Evolutionary conservation across 352 stramenopile genomes (phyloP), one percentile per base, ranked within the genome.

Genomic region (Phytophthora pistaciae): DNA sequence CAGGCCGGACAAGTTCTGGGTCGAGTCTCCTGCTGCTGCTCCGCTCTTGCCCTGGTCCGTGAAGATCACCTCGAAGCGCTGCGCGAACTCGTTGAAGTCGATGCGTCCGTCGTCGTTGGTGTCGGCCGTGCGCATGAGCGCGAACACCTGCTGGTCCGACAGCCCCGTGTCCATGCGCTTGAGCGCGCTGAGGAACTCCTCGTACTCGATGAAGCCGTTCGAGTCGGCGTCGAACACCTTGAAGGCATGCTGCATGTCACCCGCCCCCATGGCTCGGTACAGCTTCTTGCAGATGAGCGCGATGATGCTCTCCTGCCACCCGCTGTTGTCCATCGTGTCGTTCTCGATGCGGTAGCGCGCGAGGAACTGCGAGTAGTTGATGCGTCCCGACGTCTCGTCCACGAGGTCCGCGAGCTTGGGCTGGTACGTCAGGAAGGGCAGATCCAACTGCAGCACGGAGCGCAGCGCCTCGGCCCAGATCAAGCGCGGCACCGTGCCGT

Each of bases 321-420:
- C 90, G 7, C 73, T 94, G 56, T 86, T 87, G 66, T 97, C 92
- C 63, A 95, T 85, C 1, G 84, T 57, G 13, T 93, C 87, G 56
- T 98, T 97, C 55, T 97, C 88, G 56, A 98, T 98, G 27, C 91
- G 91, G 71, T 98, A 98, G 8, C 94, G 90, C 58, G 95, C 87
- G n/a, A 98, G 75, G 71, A 98, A 98, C 33, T 87, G 92, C 29
- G 91, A 97, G 84, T 98, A 98, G 74, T 98, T 98, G 76, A 98
- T 98, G 31, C 73, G 78, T 25, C 83, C 85, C 7, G 69, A 72
- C 11, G 70, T 87, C 59, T 92, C 80, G 16, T 95, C 85, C 48
- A 98, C 93, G 52, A 91, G 64, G 16, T 96, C 91, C 3, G 92
- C 90, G 18, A 98, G 84, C 57, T 96, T 92, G 0, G 91, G 66